phyloP scores from a whole-genome alignment of 768 basidiomycete species.

The Sarcodon sp. region DNA sequence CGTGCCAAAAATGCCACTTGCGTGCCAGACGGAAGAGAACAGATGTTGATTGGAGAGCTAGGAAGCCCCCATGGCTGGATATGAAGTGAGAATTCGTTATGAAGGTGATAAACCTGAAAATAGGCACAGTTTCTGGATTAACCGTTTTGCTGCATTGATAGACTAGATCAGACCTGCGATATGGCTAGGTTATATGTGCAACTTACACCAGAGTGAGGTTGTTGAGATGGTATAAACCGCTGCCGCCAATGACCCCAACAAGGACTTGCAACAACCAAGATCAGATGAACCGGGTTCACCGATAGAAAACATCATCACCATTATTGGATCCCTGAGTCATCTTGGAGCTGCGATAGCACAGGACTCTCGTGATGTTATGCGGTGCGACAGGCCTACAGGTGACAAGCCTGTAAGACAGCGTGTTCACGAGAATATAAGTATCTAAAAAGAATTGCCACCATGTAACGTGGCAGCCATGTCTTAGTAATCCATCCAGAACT shows the following conservation, averaged over 20 bases:
- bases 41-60: constrained; percentile 87
- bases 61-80: constrained; percentile 86
- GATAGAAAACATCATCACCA: background rate
- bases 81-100: background rate
- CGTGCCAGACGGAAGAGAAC: constrained; percentile 68
- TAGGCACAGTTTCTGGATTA: constrained; percentile 68
- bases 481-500: no score
- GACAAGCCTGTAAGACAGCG: no score
- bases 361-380: no score
- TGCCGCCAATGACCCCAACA: constrained; percentile 86
- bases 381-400: no score
- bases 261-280: constrained; percentile 32
- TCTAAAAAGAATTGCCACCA: no score
- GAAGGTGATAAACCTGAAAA: background rate
- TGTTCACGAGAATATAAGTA: no score
- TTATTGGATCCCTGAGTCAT: background rate
- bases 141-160: constrained; percentile 46
- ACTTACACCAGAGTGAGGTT: constrained; percentile 81
- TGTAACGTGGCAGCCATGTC: no score
- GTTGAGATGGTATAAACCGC: constrained; percentile 86
- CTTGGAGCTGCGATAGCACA: no score
- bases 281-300: background rate
- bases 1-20: constrained; percentile 85
- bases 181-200: background rate
- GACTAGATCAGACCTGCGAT: background rate